Evolutionary conservation across 2,329 filamentous ascomycete genomes (phyloP).

Genomic region (Colletotrichum kahawae): DNA sequence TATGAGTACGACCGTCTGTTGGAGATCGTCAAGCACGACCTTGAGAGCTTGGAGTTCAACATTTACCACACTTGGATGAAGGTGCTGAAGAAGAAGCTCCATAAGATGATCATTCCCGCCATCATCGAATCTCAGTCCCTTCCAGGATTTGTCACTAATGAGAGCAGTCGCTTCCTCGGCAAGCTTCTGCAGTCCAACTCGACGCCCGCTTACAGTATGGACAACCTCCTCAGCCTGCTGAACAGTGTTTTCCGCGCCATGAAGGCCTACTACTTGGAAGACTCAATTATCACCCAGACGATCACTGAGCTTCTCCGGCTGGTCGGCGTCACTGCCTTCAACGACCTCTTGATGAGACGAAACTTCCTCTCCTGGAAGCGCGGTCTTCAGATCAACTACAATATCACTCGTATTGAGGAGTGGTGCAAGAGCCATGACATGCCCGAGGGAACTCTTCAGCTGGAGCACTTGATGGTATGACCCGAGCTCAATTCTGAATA

Average conservation of each 20-base stretch:
- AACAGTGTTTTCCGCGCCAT: slow-evolving; percentile 99
- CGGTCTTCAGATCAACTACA: slow-evolving; percentile 99
- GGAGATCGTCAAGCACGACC: slow-evolving; percentile 98
- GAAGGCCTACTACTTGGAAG: slow-evolving; percentile 98
- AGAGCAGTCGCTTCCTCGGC: slow-evolving; percentile 97
- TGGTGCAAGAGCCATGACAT: slow-evolving; percentile 99
- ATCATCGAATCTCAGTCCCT: slow-evolving; percentile 99
- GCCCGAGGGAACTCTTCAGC: slow-evolving; percentile 95
- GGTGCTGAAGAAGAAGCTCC: slow-evolving; percentile 97
- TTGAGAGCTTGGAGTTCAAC: slow-evolving; percentile 98
- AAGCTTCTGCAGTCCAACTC: slow-evolving; percentile 93
- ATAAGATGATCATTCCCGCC: slow-evolving; percentile 99
- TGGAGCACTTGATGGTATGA: slow-evolving; percentile 94
- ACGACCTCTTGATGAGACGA: slow-evolving; percentile 94
- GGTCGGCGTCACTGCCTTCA: slow-evolving; percentile 97
- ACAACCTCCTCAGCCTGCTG: slow-evolving; percentile 91
- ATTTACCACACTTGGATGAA: slow-evolving; percentile 99
- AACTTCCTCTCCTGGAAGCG: slow-evolving; percentile 99
- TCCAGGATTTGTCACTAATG: slow-evolving; percentile 97
- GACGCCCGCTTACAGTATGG: slow-evolving; percentile 97
- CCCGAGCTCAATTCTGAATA: not conserved
- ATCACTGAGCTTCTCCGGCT: slow-evolving; percentile 91
- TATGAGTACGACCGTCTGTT: slow-evolving; percentile 97
- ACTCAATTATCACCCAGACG: slow-evolving; percentile 93
- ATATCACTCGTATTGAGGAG: slow-evolving; percentile 98